phyloP scores from a whole-genome alignment of 139 green algal genomes.

The Limnomonas spitsbergensis region DNA sequence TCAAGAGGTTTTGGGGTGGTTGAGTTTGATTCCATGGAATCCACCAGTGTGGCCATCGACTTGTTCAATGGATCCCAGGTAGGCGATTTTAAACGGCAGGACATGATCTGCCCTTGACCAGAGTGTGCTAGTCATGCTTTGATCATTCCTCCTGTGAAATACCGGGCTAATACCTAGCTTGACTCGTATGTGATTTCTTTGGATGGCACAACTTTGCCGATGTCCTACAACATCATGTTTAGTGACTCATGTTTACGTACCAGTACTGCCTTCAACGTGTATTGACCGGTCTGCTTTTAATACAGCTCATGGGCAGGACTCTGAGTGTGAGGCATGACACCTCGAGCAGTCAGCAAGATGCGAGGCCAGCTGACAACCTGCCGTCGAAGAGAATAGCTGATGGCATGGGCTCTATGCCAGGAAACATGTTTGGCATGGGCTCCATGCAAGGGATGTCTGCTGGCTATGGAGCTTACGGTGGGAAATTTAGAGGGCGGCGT shows the following conservation, averaged over 20 bases:
- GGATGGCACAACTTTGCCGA: background rate
- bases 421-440: background rate
- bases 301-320: background rate
- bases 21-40: constrained; percentile 71
- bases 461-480: background rate
- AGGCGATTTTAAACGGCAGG: background rate
- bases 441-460: background rate
- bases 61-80: constrained; percentile 60
- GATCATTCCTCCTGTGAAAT: too few species aligned
- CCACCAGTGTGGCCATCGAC: constrained; percentile 63
- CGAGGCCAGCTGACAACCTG: background rate
- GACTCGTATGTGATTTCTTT: too few species aligned
- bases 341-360: background rate
- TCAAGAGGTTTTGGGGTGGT: constrained; percentile 70
- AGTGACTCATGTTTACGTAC: background rate
- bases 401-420: background rate
- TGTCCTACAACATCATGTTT: background rate
- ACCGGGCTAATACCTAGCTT: too few species aligned
- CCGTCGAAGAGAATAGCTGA: background rate
- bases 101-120: background rate
- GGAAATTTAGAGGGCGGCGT: too few species aligned
- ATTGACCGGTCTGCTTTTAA: background rate
- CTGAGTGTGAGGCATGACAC: background rate
- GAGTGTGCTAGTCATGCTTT: too few species aligned
- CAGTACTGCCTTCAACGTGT: background rate